phyloP scores from a whole-genome alignment of 2,329 filamentous ascomycete species.

The Magnaporthales sp. region DNA sequence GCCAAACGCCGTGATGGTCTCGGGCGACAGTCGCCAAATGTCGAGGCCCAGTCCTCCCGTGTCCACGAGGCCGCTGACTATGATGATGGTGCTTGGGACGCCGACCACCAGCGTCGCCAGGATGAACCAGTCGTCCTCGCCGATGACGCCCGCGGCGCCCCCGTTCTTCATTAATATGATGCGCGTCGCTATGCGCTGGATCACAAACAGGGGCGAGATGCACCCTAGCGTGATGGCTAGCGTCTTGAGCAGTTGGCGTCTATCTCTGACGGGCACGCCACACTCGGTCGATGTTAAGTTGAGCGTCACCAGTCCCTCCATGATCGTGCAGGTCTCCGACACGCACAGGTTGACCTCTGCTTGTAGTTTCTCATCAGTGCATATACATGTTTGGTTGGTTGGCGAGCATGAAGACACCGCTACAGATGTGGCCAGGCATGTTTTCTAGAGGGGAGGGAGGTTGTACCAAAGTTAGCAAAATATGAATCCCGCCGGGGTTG shows the following conservation, averaged over 20 bases:
- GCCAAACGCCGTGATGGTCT: slow-evolving; percentile 32
- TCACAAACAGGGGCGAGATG: slow-evolving; percentile 25
- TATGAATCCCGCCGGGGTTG: not conserved
- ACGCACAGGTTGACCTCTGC: not conserved
- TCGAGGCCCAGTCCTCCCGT: slow-evolving; percentile 38
- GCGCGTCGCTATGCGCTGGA: slow-evolving; percentile 26
- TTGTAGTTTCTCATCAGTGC: not conserved
- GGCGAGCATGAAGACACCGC: not conserved
- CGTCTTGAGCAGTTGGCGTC: slow-evolving; percentile 21
- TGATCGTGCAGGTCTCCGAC: not conserved
- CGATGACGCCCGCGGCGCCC: slow-evolving; percentile 13
- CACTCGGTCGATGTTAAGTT: slow-evolving; percentile 18
- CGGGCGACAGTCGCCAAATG: slow-evolving; percentile 36
- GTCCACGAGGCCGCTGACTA: slow-evolving; percentile 20
- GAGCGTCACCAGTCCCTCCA: not conserved
- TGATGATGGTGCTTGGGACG: slow-evolving; percentile 20
- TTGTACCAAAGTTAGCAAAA: not conserved
- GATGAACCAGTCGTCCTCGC: slow-evolving; percentile 26
- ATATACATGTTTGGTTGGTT: slow-evolving; percentile 1
- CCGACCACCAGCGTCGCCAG: slow-evolving; percentile 17
- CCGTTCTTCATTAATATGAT: slow-evolving; percentile 21
- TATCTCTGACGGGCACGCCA: slow-evolving; percentile 16
- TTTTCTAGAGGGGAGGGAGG: not conserved
- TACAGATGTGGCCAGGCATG: slow-evolving; percentile 1
- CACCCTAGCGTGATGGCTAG: slow-evolving; percentile 21